These are phyloP conservation scores for Phytophthora foliorum DNA, from an alignment of 352 stramenopile species.

Conservation along the genomic window DNA sequence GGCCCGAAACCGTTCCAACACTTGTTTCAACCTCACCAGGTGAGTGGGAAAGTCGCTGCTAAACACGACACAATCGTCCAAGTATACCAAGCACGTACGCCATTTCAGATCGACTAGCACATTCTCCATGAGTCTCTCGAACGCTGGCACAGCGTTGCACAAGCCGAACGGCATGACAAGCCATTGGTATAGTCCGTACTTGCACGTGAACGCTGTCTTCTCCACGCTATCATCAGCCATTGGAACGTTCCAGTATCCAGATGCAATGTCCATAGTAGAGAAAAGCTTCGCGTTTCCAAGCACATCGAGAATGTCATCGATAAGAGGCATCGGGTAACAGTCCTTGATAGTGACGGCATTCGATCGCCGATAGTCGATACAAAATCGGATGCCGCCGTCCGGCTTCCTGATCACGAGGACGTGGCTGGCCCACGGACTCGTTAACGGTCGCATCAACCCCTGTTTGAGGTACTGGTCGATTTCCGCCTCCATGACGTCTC, in stretches of 20 bases:
- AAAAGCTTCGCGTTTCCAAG: background rate
- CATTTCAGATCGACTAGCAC: background rate
- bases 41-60: slow-evolving; percentile 4
- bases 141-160: slow-evolving; percentile 3
- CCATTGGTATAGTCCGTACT: background rate
- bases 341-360: background rate
- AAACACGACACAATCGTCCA: background rate
- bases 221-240: background rate
- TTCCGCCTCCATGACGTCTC: background rate
- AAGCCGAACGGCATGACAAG: slow-evolving; percentile 8
- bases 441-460: background rate
- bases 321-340: background rate
- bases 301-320: background rate
- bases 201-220: background rate
- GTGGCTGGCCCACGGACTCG: slow-evolving; percentile 11
- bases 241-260: no score
- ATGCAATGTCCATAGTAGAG: background rate
- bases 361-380: no score
- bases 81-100: background rate
- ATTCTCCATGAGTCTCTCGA: slow-evolving; percentile 4
- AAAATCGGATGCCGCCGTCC: background rate
- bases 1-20: background rate
- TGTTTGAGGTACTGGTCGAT: background rate
- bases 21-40: background rate
- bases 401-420: slow-evolving; percentile 9